These are phyloP conservation scores for Malus hybrid DNA, from an alignment of 331 rosid species.

Conservation along the genomic window DNA sequence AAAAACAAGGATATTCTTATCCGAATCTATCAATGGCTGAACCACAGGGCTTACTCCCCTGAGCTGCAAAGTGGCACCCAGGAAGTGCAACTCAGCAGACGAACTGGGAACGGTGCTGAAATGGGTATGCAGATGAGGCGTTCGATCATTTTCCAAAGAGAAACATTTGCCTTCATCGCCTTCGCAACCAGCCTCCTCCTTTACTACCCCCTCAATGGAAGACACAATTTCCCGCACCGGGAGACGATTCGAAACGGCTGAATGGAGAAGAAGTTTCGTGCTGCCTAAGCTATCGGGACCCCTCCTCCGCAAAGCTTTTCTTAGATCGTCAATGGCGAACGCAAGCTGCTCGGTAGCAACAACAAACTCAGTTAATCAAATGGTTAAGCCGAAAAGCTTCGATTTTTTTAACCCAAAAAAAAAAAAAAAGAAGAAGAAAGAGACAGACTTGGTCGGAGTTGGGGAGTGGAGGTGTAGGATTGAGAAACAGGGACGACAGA, in stretches of 20 bases:
- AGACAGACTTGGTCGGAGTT: constrained; percentile 39
- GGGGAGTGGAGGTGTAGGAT: constrained; percentile 15
- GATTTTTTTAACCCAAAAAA: background rate
- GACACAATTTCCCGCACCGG: constrained; percentile 29
- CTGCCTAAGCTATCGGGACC: constrained; percentile 84
- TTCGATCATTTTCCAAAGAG: constrained; percentile 6
- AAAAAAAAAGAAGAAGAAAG: background rate
- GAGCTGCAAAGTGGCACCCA: constrained; percentile 82
- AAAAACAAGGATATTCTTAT: constrained; percentile 57
- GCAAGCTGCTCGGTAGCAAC: constrained; percentile 14
- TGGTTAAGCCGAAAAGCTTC: background rate
- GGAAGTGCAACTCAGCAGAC: constrained; percentile 40
- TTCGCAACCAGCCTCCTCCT: constrained; percentile 4
- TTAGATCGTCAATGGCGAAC: constrained; percentile 47
- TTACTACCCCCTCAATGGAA: constrained; percentile 23
- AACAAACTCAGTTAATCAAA: background rate
- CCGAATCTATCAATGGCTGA: constrained; percentile 68
- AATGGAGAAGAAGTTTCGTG: constrained; percentile 44
- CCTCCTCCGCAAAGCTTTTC: constrained; percentile 60
- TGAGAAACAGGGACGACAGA: constrained; percentile 26
- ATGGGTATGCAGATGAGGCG: background rate
- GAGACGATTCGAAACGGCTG: background rate
- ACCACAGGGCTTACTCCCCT: constrained; percentile 54
- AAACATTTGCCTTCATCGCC: background rate
- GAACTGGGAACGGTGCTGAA: background rate